These are phyloP conservation scores for Hypoxylon sp. DNA, from an alignment of 2,329 filamentous ascomycete genomes.

Conservation along the genomic window DNA sequence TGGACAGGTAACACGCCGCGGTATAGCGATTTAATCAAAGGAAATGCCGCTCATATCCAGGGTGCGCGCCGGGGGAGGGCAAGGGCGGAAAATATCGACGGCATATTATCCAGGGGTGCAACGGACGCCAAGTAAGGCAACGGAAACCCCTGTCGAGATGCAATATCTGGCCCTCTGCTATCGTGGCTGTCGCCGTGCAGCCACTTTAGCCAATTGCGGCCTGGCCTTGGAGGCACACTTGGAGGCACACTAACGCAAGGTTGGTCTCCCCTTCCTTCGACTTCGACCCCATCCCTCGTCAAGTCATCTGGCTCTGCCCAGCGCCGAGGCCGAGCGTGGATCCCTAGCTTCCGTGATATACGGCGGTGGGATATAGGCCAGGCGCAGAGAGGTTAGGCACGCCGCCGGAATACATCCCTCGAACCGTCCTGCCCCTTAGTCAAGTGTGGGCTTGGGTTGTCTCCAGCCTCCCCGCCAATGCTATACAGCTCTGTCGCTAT, in stretches of 20 bases:
- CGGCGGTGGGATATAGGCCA: slow-evolving; percentile 21
- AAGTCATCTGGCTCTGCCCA: slow-evolving; percentile 24
- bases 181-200: too few species aligned
- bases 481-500: slow-evolving; percentile 3
- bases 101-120: slow-evolving; percentile 41
- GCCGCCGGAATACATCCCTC: slow-evolving; percentile 7
- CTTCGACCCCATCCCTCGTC: slow-evolving; percentile 11
- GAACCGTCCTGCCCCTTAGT: not conserved
- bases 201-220: slow-evolving; percentile 42
- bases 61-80: slow-evolving; percentile 39
- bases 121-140: slow-evolving; percentile 37
- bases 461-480: slow-evolving; percentile 14
- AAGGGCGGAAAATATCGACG: slow-evolving; percentile 40
- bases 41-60: slow-evolving; percentile 39
- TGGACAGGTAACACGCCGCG: slow-evolving; percentile 9
- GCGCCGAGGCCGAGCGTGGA: slow-evolving; percentile 19
- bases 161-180: too few species aligned
- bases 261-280: slow-evolving; percentile 31
- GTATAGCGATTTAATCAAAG: slow-evolving; percentile 22
- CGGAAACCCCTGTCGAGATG: slow-evolving; percentile 22
- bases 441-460: not conserved
- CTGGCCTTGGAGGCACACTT: slow-evolving; percentile 4
- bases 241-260: slow-evolving; percentile 28
- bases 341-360: slow-evolving; percentile 11
- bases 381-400: slow-evolving; percentile 7